phyloP scores from a whole-genome alignment of 768 basidiomycete genomes.

The Pleurotus tuoliensis region DNA sequence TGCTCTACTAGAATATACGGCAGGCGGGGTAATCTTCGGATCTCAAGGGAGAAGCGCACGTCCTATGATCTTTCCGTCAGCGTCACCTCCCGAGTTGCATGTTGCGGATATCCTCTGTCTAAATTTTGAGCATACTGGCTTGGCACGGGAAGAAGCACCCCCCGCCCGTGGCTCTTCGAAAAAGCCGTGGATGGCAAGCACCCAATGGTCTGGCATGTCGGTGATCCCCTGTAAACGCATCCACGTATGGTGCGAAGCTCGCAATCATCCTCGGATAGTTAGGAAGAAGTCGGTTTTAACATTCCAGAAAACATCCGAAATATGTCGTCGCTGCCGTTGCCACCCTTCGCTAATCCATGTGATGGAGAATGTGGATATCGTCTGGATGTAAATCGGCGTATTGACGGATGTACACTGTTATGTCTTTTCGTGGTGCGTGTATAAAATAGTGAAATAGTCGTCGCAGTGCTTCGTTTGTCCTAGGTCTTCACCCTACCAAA shows the following conservation, averaged over 20 bases:
- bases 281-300: neutral
- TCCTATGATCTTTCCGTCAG: constrained; percentile 1
- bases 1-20: neutral
- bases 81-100: neutral
- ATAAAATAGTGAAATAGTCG: no score
- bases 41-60: neutral
- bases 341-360: constrained; percentile 13
- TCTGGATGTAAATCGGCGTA: constrained; percentile 27
- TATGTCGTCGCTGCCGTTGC: neutral
- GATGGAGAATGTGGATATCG: constrained; percentile 8
- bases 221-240: neutral
- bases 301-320: neutral
- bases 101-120: neutral
- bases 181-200: neutral
- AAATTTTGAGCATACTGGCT: neutral
- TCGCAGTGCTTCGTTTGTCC: no score
- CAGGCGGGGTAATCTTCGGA: constrained; percentile 2
- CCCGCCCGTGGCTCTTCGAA: neutral
- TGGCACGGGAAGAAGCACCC: neutral
- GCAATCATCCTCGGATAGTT: constrained; percentile 2
- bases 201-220: neutral
- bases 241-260: neutral
- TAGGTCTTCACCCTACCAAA: no score
- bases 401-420: constrained; percentile 17
- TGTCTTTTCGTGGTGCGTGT: no score